Base-by-base conservation (phyloP, 2,329 filamentous ascomycete genomes). In the Lecanoromycetidae sp. region DNA sequence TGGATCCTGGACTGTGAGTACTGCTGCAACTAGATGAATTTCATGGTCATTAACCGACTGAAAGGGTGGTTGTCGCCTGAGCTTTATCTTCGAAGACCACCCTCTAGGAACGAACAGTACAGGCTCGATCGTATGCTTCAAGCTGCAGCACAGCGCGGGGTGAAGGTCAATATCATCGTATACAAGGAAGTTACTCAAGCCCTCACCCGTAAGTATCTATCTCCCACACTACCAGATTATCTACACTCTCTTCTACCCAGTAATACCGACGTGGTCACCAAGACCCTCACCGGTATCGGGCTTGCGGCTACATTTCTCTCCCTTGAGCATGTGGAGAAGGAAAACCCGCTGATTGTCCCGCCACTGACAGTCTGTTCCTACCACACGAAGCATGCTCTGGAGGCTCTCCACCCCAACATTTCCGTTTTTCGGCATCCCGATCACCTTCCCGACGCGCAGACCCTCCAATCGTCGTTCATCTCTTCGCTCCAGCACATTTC, bases 161-260 rank as follows among this genome's bases (percentile, higher is more conserved):
- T 94, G 37, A 78, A 82, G 56, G 72, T 94, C 56, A 82, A 88
- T 57, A 73, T 94, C 43, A 87, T 94, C 44, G 85, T 94, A 9
- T 94, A 94, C 68, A 94, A 94, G 66, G 88, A 95, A 66, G 84
- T 90, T 6, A 78, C 83, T 3, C 82, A 86, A 58, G 84, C 86
- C 32, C 66, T 93, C 58, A 87, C 84, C 33, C 71, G 82, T 86
- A 72, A 74, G 82, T 77, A 57, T 44, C 50, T 62, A 20, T 64
- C 61, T 58, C 67, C 67, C 51, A 57, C 58, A 32, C 50, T 71
- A 22, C 65, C 67, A 46, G 54, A 63, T 43, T 67, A 68, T 54
- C 61, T 70, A 38, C 63, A 68, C 56, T 68, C 65, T 50, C 59
- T 69, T 39, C 57, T 70, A 38, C 67, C 62, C 43, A 54, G 53